These are phyloP conservation scores for Lanmaoa rubissima DNA, from an alignment of 768 basidiomycete genomes.

Conservation along the genomic window DNA sequence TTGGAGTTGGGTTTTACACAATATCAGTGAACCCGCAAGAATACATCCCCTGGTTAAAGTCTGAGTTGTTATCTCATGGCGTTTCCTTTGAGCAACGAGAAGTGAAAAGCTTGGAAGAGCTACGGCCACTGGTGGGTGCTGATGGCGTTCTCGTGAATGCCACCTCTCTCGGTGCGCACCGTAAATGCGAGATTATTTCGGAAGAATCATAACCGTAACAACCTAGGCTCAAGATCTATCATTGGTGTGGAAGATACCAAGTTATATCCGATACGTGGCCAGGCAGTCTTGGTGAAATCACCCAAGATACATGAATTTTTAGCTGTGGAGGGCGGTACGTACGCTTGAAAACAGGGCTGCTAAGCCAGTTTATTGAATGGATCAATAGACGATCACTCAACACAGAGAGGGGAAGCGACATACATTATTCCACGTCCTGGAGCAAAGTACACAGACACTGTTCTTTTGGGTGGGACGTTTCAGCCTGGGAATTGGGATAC, in stretches of 20 bases:
- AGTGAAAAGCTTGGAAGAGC: constrained; percentile 46
- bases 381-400: constrained; percentile 13
- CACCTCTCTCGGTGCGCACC: constrained; percentile 47
- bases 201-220: neutral
- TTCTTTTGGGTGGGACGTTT: constrained; percentile 60
- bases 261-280: constrained; percentile 79
- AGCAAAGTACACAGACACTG: constrained; percentile 38
- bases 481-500: constrained; percentile 49
- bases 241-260: constrained; percentile 78
- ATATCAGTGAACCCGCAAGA: constrained; percentile 48
- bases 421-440: constrained; percentile 67
- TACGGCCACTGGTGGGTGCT: constrained; percentile 37
- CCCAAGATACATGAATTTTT: constrained; percentile 51
- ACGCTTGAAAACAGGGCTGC: neutral
- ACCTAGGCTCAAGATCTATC: constrained; percentile 61
- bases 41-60: constrained; percentile 51
- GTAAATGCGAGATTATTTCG: neutral
- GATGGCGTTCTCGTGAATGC: constrained; percentile 54
- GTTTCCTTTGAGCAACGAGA: constrained; percentile 44
- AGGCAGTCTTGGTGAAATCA: constrained; percentile 74
- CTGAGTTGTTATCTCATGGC: constrained; percentile 36
- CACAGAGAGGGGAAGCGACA: constrained; percentile 32
- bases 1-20: constrained; percentile 45
- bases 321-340: constrained; percentile 26
- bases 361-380: neutral